Conservation (phyloP, 106 monocot genomes). For the Platanthera guangdongensis region DNA sequence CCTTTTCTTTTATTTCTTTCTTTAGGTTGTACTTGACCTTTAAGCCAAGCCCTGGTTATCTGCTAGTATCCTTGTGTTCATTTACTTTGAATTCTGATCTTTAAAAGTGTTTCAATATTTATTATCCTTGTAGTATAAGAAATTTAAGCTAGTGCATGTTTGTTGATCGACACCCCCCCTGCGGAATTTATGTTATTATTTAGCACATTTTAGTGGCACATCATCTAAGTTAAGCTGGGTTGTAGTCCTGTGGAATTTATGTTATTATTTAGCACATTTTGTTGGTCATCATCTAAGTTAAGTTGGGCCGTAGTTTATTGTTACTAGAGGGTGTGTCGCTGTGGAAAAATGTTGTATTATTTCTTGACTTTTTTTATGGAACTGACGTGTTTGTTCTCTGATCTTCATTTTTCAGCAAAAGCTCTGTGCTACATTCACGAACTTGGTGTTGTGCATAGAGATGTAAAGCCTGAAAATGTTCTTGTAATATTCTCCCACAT, state of each 20-base stretch:
- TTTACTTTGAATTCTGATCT: background rate
- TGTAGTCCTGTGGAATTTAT: background rate
- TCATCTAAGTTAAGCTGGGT: background rate
- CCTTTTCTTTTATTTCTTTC: no score
- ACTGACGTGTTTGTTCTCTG: background rate
- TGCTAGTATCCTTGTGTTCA: background rate
- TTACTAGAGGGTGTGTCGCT: background rate
- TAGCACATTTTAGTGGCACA: background rate
- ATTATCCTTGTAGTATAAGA: background rate
- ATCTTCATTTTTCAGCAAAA: conserved; percentile 47
- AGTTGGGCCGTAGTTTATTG: background rate
- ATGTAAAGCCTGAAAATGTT: conserved; percentile 93
- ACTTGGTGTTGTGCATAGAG: conserved; percentile 79
- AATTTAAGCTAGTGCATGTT: background rate
- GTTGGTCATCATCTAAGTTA: background rate
- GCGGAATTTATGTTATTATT: background rate
- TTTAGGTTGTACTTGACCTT: no score
- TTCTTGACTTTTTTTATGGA: background rate
- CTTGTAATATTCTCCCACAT: conserved; percentile 39
- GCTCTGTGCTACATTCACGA: conserved; percentile 69
- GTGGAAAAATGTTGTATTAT: background rate
- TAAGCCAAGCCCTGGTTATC: background rate
- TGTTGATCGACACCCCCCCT: background rate
- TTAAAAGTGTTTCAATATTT: background rate
- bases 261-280: background rate